Evolutionary conservation across 78 protist species (phyloP).

Genomic region (Dictyostelium firmibasis): DNA sequence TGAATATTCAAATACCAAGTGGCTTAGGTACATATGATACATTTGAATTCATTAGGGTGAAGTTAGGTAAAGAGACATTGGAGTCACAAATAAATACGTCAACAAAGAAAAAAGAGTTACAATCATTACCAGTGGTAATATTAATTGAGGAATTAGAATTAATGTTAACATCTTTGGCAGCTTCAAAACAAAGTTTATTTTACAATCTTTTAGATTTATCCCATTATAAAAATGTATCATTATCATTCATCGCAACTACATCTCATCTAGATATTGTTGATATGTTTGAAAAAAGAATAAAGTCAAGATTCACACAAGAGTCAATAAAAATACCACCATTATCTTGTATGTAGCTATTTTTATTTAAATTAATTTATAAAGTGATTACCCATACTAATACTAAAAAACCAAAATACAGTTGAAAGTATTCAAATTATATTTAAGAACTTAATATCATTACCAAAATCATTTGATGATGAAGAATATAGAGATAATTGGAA

Average conservation of each 20-base stretch:
- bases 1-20: not conserved
- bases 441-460: conserved; percentile 5
- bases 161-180: not conserved
- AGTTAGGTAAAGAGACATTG: conserved; percentile 2
- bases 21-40: not conserved
- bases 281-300: conserved; percentile 45
- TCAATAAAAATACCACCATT: not conserved
- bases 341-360: not conserved
- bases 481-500: conserved; percentile 30
- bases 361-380: not conserved
- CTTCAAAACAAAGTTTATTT: conserved; percentile 6
- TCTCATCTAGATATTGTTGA: not conserved
- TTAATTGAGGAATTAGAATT: conserved; percentile 41
- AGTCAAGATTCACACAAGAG: conserved; percentile 46
- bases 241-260: conserved; percentile 30
- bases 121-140: not conserved
- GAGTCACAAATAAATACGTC: not conserved
- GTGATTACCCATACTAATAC: too few species aligned
- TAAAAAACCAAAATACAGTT: not conserved
- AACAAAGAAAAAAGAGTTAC: not conserved
- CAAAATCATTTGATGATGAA: not conserved
- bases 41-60: not conserved
- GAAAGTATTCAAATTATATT: not conserved
- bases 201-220: conserved; percentile 44
- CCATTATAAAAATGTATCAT: conserved; percentile 10